Evolutionary conservation across 2,329 filamentous ascomycete genomes (phyloP), one percentile per base, ranked within the genome.

Genomic region (Verticillium albo-atrum): DNA sequence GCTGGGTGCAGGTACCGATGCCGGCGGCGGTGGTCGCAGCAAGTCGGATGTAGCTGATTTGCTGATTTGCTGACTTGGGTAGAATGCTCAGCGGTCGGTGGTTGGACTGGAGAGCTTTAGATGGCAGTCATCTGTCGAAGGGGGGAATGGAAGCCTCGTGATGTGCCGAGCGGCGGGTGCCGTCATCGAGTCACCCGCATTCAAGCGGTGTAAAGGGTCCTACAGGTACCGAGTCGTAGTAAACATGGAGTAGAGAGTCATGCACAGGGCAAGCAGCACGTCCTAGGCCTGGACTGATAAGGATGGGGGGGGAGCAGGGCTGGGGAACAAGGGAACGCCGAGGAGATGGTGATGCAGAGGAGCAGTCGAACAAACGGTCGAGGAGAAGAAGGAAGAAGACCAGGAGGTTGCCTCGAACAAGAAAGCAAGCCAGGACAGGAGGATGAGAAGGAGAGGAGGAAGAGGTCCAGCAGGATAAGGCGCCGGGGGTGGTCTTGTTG

Each of bases 161-260:
- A 56, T 56, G 34, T 35, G 54, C 25, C 25, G 20, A 47, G 17
- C 26, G 35, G 55, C 55, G 26, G n/a, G 55, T 57, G 55, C 55
- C 55, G 55, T 57, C 55, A 57, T 57, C 55, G 55, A 57, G 55
- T 51, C 37, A 57, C 26, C 37, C 27, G 54, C 34, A 27, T 37
- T 37, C 54, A 37, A 56, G 54, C 54, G 54, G 54, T 56, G 35
- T 56, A 56, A 26, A 27, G 4, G 34, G 54, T 54, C n/a, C 42
- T 32, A 23, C 6, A 47, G 42, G 42, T 47, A 37, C 34, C 42
- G 9, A 20, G 20, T 23, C n/a, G 20, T 12, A 23, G 25, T 56
- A 28, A 47, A 56, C 26, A 34, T 27, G 37, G 52, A 54, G 37
- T 10, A 20, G 37, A 59, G 57, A 42, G 47, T 54, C 42, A 27